Evolutionary conservation across 495 filamentous ascomycete genomes (phyloP).

Genomic region (Tuber magnatum): DNA sequence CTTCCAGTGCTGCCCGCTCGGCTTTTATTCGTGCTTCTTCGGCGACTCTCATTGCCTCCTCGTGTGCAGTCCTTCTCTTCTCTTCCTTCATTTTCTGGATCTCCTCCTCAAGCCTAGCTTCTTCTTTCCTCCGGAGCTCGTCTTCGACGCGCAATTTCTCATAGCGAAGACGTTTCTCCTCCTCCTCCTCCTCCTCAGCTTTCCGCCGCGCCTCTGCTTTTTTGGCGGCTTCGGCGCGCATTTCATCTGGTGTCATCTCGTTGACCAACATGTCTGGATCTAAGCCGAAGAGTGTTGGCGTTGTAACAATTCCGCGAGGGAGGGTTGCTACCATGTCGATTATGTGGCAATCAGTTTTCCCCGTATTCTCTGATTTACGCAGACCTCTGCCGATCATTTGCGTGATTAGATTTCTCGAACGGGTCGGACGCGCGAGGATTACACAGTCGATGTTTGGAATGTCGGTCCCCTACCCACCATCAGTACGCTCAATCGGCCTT

Average conservation of each 20-base stretch:
- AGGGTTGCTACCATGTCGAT: conserved; percentile 92
- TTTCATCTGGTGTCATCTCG: conserved; percentile 6
- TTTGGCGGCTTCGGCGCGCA: not conserved
- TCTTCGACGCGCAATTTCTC: not conserved
- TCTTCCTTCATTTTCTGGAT: not conserved
- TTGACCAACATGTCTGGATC: conserved; percentile 74
- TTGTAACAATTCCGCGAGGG: conserved; percentile 72
- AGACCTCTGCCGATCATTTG: conserved; percentile 98
- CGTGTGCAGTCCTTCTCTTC: not conserved
- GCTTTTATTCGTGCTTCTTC: not conserved
- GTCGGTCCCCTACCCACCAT: conserved; percentile 56
- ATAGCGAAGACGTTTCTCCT: not conserved
- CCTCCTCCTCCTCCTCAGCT: not conserved
- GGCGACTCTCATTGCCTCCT: not conserved
- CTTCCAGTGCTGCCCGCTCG: not conserved
- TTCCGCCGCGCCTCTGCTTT: conserved; percentile 3
- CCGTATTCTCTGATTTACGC: conserved; percentile 57
- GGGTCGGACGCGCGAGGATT: conserved; percentile 78
- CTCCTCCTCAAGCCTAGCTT: not conserved
- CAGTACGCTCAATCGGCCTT: not conserved
- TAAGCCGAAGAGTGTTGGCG: conserved; percentile 86
- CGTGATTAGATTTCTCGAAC: conserved; percentile 79
- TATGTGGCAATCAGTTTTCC: conserved; percentile 83
- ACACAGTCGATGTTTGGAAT: conserved; percentile 97
- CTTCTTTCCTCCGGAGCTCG: not conserved